These are phyloP conservation scores for Cicer yamashitae DNA, from an alignment of 306 rosid species.

Conservation along the genomic window DNA sequence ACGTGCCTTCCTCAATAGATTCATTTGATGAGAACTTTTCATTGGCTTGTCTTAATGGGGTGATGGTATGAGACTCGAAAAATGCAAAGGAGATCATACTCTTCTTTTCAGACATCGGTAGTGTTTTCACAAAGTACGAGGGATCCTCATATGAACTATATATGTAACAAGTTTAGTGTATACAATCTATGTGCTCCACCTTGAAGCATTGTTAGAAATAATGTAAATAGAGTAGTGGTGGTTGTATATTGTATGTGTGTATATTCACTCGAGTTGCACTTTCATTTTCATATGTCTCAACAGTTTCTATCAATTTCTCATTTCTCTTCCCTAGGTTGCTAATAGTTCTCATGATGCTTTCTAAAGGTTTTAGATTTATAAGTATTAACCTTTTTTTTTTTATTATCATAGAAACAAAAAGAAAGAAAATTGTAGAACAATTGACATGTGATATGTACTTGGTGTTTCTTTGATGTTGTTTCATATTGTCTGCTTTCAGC, in stretches of 20 bases:
- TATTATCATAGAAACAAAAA: slow-evolving; percentile 1
- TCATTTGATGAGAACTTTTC: no score
- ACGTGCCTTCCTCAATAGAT: no score
- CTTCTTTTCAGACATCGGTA: no score
- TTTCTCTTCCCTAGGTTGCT: slow-evolving; percentile 3
- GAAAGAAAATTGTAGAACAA: neutral
- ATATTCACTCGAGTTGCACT: neutral
- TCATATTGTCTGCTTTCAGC: slow-evolving; percentile 56
- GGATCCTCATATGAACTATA: neutral
- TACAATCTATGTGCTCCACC: neutral
- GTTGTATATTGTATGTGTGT: neutral
- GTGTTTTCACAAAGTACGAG: neutral
- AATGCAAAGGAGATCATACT: no score
- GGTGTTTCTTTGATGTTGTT: slow-evolving; percentile 26
- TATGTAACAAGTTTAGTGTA: neutral
- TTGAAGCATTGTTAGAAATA: neutral
- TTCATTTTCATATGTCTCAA: slow-evolving; percentile 3
- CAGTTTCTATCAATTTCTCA: neutral
- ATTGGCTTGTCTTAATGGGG: no score
- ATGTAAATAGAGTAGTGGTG: neutral
- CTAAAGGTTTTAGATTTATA: slow-evolving; percentile 1
- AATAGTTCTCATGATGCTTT: neutral
- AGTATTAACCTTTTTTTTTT: neutral
- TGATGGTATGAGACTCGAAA: no score
- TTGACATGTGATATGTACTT: slow-evolving; percentile 2